Evolutionary conservation across 495 filamentous ascomycete genomes (phyloP), one percentile per base, ranked within the genome.

Genomic region (Penicillium lividum): DNA sequence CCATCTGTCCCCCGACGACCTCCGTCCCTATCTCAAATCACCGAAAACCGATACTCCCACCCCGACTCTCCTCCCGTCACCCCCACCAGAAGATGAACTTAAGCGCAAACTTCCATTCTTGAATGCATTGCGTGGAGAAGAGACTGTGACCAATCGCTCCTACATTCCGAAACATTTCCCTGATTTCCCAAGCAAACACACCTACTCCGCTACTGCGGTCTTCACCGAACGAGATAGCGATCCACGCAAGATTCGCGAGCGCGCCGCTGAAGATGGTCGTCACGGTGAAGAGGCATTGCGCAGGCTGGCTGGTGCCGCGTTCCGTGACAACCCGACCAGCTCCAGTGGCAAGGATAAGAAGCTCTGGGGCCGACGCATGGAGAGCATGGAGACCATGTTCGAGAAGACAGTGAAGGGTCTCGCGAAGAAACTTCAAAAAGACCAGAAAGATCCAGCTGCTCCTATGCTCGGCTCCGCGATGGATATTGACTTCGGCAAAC

Each of bases 211-310:
- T 33, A 91, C 89, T 1, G 77, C 86, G 3, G 83, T 89, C 9
- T 88, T 83, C 59, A 82, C 85, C 0, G 77, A 82, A 45, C 80
- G 89, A 46, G 86, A 89, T 49, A 82, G 74, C 25, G 89, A 92
- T 67, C 85, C 88, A 2, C 76, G 87, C 45, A 84, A 83, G 67
- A 87, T 92, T 52, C 78, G 89, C 13, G 89, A 92, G 67, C 81
- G 77, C 28, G 88, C 88, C 4, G 89, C 88, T 4, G 82, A 89
- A 67, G 86, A 90, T 62, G 88, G 89, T 22, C 77, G 89, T 30
- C 73, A 88, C 56, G 89, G 86, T 2, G 89, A 93, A 73, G 84
- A 89, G 59, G 88, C 88, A 22, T 66, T 93, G 53, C 78, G 90
- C 40, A 86, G 84, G 62, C 73, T 92, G 46, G 82, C 88, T 40